A percentile compares a stretch with the other conserved stretches of the same genome.
phyloP scores from a whole-genome alignment of 257 asterid genomes.

The Orobanche coerulescens region DNA sequence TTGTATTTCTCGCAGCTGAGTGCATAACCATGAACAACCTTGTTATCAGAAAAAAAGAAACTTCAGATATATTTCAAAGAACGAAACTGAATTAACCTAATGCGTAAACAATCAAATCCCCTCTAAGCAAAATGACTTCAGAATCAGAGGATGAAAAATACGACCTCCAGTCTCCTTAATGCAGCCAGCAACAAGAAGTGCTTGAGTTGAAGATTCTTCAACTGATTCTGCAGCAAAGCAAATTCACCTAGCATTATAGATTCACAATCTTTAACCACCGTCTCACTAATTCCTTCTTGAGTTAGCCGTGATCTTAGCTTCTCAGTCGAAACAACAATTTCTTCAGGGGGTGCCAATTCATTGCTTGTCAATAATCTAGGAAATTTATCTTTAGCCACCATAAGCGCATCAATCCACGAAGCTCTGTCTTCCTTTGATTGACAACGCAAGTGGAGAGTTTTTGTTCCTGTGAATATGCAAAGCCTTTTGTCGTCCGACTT shows the following conservation, averaged over 20 bases:
- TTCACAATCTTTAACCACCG: conserved; percentile 27
- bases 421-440: conserved; percentile 84
- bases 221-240: conserved; percentile 6
- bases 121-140: conserved; percentile 17
- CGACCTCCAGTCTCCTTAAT: conserved; percentile 85
- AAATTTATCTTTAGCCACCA: conserved; percentile 82
- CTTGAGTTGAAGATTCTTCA: conserved; percentile 71
- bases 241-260: conserved; percentile 20
- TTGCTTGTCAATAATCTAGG: conserved; percentile 82
- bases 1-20: not conserved
- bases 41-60: not conserved
- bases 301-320: not conserved
- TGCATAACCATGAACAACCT: too few species aligned
- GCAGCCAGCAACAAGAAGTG: conserved; percentile 82
- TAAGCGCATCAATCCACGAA: conserved; percentile 89
- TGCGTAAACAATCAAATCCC: not conserved
- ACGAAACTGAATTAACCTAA: not conserved
- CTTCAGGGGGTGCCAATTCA: conserved; percentile 46
- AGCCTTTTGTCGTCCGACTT: conserved; percentile 97
- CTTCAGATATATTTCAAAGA: not conserved
- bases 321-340: not conserved
- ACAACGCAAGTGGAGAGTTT: conserved; percentile 91
- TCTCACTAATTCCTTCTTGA: not conserved
- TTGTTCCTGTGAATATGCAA: conserved; percentile 90
- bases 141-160: conserved; percentile 21